Evolutionary conservation across 805 yeast genomes (phyloP), one percentile per base, ranked within the genome.

Genomic region (Hanseniaspora pseudoguilliermondii): DNA sequence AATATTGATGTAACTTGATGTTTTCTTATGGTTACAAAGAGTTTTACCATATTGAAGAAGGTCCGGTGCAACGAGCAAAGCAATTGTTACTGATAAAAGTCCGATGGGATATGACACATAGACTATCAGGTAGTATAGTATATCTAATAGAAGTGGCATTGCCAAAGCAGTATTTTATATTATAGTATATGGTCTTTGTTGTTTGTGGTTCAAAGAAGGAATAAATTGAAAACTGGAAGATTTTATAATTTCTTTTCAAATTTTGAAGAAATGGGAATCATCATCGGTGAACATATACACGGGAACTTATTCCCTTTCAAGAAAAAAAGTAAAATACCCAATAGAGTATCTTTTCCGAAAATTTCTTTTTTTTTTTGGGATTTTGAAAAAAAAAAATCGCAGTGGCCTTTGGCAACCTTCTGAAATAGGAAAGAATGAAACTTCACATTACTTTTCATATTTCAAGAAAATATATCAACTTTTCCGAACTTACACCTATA

Each of bases 11-110:
- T 42, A 15, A 13, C 25, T 23, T 25, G 42, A 34, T 35, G 25
- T 13, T 23, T 18, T 15, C 18, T 20, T 50, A 9, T 25, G 13
- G 16, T 34, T 35, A 2, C 11, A 15, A 16, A 55, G 41, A 3
- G 58, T 55, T 23, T 55, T 55, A 2, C 58, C 58, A 49, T 55
- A 55, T 23, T 49, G 21, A 13, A 43, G 40, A 23, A 55, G 35
- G 16, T 35, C 16, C 10, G 57, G 57, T 1, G 46, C 20, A 23
- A 41, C n/a, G 21, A 49, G 29, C 10, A 42, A 15, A n/a, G 57
- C 57, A 6, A 44, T 16, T 5, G 25, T 9, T 18, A 49, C 48
- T 8, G 46, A 55, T 2, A 36, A 18, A 2, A 55, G 11, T 5
- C 54, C 57, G 2, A 55, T 13, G 5, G 54, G 54, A 36, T 48